These are phyloP conservation scores for Fusarium avenaceum DNA, from an alignment of 2,329 filamentous ascomycete genomes.

Conservation along the genomic window DNA sequence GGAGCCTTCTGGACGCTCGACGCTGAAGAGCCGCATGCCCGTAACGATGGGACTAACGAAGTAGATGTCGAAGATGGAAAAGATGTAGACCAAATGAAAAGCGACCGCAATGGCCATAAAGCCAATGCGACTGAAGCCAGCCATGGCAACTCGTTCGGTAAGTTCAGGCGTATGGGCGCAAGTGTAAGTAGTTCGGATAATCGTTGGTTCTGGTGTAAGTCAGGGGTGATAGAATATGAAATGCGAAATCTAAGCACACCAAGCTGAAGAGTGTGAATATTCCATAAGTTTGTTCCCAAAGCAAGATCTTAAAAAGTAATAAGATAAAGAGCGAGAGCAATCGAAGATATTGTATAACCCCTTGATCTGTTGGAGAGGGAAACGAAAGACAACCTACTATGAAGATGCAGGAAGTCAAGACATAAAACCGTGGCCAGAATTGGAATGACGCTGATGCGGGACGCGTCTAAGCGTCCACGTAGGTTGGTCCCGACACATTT, in stretches of 20 bases:
- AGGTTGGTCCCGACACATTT: constrained; percentile 4
- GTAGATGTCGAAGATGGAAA: constrained; percentile 98
- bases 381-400: constrained; percentile 19
- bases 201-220: constrained; percentile 38
- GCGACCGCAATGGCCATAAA: constrained; percentile 90
- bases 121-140: constrained; percentile 74
- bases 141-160: constrained; percentile 59
- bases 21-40: constrained; percentile 87
- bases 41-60: constrained; percentile 97
- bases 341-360: background rate
- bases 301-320: background rate
- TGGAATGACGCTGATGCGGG: constrained; percentile 35
- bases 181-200: background rate
- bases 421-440: constrained; percentile 45
- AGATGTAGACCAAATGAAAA: constrained; percentile 94
- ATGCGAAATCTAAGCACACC: constrained; percentile 10
- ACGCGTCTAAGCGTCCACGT: constrained; percentile 18
- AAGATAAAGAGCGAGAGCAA: constrained; percentile 1
- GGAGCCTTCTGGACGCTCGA: constrained; percentile 69
- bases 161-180: background rate
- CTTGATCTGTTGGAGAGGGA: constrained; percentile 10
- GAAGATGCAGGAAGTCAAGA: constrained; percentile 26
- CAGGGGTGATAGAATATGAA: constrained; percentile 26
- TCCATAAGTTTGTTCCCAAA: constrained; percentile 24
- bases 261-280: constrained; percentile 10